Evolutionary conservation across 306 rosid species (phyloP).

Genomic region (Lathyrus tuberosus): DNA sequence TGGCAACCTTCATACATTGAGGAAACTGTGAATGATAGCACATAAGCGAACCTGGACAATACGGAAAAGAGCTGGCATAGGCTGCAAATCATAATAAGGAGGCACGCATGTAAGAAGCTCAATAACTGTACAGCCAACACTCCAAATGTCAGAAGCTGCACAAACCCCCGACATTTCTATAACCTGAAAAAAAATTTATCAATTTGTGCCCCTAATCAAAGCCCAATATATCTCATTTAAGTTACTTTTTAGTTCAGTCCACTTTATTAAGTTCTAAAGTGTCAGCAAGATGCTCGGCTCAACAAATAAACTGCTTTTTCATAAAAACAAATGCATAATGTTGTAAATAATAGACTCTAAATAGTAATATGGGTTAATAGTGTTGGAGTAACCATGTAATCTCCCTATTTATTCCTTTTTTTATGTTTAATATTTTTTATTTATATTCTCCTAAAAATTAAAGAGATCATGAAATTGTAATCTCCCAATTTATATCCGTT

Average conservation of each 20-base stretch:
- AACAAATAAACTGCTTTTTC: conserved; percentile 12
- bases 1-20: conserved; percentile 14
- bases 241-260: conserved; percentile 25
- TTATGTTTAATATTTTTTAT: too few species aligned
- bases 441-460: too few species aligned
- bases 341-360: too few species aligned
- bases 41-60: conserved; percentile 81
- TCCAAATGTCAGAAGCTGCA: conserved; percentile 99
- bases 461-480: neutral
- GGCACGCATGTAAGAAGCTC: conserved; percentile 98
- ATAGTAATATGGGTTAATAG: too few species aligned
- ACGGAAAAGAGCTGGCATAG: conserved; percentile 99
- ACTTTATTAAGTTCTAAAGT: conserved; percentile 18
- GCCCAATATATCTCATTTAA: conserved; percentile 33
- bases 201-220: conserved; percentile 28
- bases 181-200: conserved; percentile 68
- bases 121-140: conserved; percentile 98
- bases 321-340: conserved; percentile 26
- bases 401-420: too few species aligned
- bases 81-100: conserved; percentile 97
- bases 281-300: conserved; percentile 31
- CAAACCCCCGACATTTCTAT: conserved; percentile 99
- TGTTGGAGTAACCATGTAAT: too few species aligned
- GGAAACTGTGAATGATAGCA: conserved; percentile 2
- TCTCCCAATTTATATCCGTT: neutral